These are phyloP conservation scores for Pichia sp. DNA, from an alignment of 1,139 yeast species.

Conservation along the genomic window DNA sequence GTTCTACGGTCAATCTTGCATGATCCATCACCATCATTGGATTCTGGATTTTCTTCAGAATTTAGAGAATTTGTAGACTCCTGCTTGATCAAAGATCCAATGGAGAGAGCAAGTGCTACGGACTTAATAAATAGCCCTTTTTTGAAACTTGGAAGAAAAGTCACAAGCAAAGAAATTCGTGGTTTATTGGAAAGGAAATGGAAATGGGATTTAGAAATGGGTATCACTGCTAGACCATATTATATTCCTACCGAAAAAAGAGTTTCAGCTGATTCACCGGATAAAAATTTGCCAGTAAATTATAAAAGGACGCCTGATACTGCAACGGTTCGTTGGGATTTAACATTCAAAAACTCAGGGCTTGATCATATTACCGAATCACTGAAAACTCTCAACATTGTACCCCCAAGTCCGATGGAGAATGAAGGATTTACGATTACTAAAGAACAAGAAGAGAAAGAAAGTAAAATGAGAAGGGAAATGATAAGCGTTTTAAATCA, in stretches of 20 bases:
- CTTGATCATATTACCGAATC: slow-evolving; percentile 9
- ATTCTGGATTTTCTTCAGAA: slow-evolving; percentile 29
- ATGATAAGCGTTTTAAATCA: slow-evolving; percentile 27
- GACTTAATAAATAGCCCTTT: slow-evolving; percentile 39
- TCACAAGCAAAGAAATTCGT: slow-evolving; percentile 15
- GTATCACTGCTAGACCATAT: slow-evolving; percentile 19
- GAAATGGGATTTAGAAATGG: slow-evolving; percentile 28
- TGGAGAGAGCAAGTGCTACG: slow-evolving; percentile 36
- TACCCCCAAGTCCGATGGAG: slow-evolving; percentile 16
- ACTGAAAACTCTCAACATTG: slow-evolving; percentile 9
- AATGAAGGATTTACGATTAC: background rate
- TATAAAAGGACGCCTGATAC: background rate
- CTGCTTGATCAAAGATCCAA: slow-evolving; percentile 42
- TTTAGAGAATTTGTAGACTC: slow-evolving; percentile 42
- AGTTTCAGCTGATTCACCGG: background rate
- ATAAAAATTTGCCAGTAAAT: background rate
- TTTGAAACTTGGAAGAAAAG: slow-evolving; percentile 25
- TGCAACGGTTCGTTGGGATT: slow-evolving; percentile 10
- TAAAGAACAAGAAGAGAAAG: slow-evolving; percentile 12
- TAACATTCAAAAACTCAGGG: slow-evolving; percentile 7
- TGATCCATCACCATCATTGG: slow-evolving; percentile 43
- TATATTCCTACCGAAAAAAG: slow-evolving; percentile 21
- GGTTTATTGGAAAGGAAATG: slow-evolving; percentile 24
- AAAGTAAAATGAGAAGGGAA: slow-evolving; percentile 18
- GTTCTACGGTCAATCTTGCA: slow-evolving; percentile 57